These are phyloP conservation scores for Peterozyma xylosa DNA, from an alignment of 805 yeast species.

Conservation along the genomic window DNA sequence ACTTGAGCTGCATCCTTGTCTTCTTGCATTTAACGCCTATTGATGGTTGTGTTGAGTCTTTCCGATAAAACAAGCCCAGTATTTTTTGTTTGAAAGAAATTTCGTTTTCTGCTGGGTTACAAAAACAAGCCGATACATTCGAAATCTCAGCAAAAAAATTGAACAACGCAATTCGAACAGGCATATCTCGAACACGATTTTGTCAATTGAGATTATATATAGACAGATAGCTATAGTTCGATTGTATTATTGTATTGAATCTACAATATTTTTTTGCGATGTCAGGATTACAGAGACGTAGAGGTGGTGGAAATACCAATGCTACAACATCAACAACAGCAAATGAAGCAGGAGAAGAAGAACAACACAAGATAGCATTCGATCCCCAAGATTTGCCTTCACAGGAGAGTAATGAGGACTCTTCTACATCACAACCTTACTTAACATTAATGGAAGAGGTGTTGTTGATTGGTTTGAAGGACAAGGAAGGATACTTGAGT, in stretches of 20 bases:
- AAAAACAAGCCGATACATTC: no score
- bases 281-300: conserved; percentile 71
- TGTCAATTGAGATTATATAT: no score
- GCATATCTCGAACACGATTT: no score
- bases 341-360: conserved; percentile 1
- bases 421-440: conserved; percentile 37
- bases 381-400: conserved; percentile 65
- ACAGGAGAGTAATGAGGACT: conserved; percentile 11
- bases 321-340: conserved; percentile 8
- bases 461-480: conserved; percentile 84
- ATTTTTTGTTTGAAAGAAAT: not conserved
- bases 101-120: no score
- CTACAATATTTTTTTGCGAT: conserved; percentile 11
- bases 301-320: conserved; percentile 39
- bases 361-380: conserved; percentile 59
- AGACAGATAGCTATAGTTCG: no score
- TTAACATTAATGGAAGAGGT: conserved; percentile 97
- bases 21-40: no score
- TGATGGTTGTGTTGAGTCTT: no score
- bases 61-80: no score
- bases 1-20: no score
- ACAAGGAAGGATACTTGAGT: conserved; percentile 91
- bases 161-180: no score
- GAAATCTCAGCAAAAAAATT: no score
- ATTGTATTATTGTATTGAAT: no score